Evolutionary conservation across 805 yeast species (phyloP), one percentile per base, ranked within the genome.

Genomic region (Candida sithepensis): DNA sequence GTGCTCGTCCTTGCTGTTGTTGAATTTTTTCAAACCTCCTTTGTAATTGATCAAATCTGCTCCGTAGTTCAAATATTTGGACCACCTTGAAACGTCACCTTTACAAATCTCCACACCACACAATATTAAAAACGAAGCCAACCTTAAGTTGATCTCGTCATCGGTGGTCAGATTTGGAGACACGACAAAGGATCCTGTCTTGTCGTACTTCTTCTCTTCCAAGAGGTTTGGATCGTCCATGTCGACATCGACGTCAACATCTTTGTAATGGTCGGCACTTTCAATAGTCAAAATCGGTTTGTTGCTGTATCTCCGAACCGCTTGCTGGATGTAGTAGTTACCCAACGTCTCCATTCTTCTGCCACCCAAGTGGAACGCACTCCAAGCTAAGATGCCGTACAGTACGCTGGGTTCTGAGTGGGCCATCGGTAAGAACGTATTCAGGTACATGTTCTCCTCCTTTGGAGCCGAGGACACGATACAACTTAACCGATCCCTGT

Each of bases 81-180:
- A 77, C 96, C 96, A 88, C 58, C 82, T 79, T 33, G 74, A 74
- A 32, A 85, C 88, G 62, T 88, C 95, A 7, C 96, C 96, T 53
- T 81, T 77, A 65, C 92, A 87, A 45, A 88, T 85, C 59, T 86
- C 90, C 0, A 88, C 91, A n/a, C 85, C 88, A 54, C 86, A 78
- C 43, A 87, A 70, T 44, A 88, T 78, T 51, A 87, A 65, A 45
- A 84, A 69, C 16, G 84, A 78, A 1, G 95, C 91, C 40, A 87
- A 61, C 49, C 83, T 74, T 52, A 67, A 57, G 32, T 76, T 60
- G 14, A 71, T 61, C 9, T 65, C 43, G 44, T 70, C 67, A 23
- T 73, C 63, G 19, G 44, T 38, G 32, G 56, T 68, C 44, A 64
- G 48, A 44, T 43, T 36, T 16, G 48, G 50, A 44, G 39, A 4